Evolutionary conservation across 495 filamentous ascomycete species (phyloP).

Genomic region (Parmelia sp.): DNA sequence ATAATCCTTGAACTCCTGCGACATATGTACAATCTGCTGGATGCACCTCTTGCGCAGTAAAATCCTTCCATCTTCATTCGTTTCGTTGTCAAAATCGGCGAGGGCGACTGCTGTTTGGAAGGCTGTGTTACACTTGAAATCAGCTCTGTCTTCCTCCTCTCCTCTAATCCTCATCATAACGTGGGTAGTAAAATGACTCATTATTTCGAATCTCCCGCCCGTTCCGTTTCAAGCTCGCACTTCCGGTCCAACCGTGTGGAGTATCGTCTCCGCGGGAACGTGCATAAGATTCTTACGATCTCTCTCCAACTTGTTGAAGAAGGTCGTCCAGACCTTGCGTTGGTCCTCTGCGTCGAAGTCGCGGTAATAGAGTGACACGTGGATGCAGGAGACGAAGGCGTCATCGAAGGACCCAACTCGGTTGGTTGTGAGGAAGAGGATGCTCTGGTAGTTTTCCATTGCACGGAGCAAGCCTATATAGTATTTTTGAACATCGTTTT

Average conservation of each 20-base stretch:
- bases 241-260: neutral
- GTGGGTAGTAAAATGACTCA: neutral
- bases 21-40: constrained; percentile 24
- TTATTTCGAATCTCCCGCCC: constrained; percentile 28
- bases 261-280: neutral
- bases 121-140: constrained; percentile 10
- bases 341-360: constrained; percentile 14
- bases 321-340: constrained; percentile 22
- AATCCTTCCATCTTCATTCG: constrained; percentile 22
- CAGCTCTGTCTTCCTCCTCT: neutral
- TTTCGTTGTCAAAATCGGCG: constrained; percentile 19
- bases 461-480: constrained; percentile 48
- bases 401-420: constrained; percentile 39
- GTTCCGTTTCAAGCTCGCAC: constrained; percentile 11
- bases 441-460: constrained; percentile 36
- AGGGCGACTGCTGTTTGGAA: constrained; percentile 30
- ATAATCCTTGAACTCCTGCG: constrained; percentile 25
- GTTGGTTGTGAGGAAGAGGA: constrained; percentile 37
- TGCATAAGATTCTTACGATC: constrained; percentile 19
- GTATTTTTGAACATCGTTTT: neutral
- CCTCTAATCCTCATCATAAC: neutral
- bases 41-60: constrained; percentile 21
- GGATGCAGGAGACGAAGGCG: constrained; percentile 37
- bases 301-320: constrained; percentile 24
- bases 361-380: constrained; percentile 32